Evolutionary conservation across 1,284 basidiomycete genomes (phyloP).

Genomic region (Tylopilus sp.): DNA sequence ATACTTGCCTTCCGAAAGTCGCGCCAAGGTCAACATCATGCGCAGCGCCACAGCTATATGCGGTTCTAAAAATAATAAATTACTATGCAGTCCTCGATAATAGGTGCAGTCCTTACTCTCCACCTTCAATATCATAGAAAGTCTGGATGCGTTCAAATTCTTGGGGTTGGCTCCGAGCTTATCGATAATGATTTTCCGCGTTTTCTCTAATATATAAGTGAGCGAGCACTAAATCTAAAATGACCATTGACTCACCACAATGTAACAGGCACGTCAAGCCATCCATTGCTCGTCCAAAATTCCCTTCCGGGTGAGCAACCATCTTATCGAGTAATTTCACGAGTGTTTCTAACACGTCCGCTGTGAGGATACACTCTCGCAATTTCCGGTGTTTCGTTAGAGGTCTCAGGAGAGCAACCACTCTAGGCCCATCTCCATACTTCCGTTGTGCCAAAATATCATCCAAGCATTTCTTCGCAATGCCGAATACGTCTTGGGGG

Average conservation of each 20-base stretch:
- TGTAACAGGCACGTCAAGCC: conserved; percentile 21
- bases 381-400: conserved; percentile 18
- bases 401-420: conserved; percentile 24
- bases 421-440: conserved; percentile 22
- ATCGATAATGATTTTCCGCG: background rate
- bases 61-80: conserved; percentile 8
- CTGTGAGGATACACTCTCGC: conserved; percentile 15
- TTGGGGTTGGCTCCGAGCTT: conserved; percentile 7
- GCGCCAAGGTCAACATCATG: conserved; percentile 19
- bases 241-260: conserved; percentile 15
- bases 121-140: conserved; percentile 17
- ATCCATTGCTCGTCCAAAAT: conserved; percentile 26
- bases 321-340: conserved; percentile 16
- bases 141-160: background rate
- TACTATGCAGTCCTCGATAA: background rate
- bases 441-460: conserved; percentile 10
- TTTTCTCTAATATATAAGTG: conserved; percentile 12
- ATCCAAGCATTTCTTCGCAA: conserved; percentile 9
- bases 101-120: conserved; percentile 2
- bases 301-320: background rate
- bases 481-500: conserved; percentile 1
- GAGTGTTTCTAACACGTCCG: conserved; percentile 16
- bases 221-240: background rate
- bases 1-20: conserved; percentile 11
- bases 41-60: conserved; percentile 19